Evolutionary conservation across 371 early-diverging fungal species (phyloP), one percentile per base, ranked within the genome.

Genomic region (Parasitella parasitica): DNA sequence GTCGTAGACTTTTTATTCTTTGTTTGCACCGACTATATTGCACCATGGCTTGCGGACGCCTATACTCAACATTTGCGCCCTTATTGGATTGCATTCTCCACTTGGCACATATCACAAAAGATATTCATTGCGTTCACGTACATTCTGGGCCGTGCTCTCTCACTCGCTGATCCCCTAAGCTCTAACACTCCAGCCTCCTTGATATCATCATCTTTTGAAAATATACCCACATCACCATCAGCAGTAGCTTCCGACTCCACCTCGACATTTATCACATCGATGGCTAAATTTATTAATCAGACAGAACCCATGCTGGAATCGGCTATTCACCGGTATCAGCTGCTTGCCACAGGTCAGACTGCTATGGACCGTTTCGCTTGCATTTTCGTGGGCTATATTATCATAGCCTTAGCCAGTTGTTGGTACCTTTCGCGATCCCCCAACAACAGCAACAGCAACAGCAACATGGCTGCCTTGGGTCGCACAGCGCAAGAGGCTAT

Each of bases 1-100:
- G 16, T 84, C 6, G 72, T 85, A 6, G 87, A 88, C 59, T 73
- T 80, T 46, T 35, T 77, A 3, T 54, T 88, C 26, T 80, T 83
- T 61, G 59, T 54, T 6, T 62, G 34, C 11, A 39, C 51, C 2
- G 61, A 62, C 37, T 32, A 41, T 35, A 22, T 61, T 34, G 54
- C 52, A 38, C 61, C 65, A 16, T 30, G n/a, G 22, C 9, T 37
- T 8, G 3, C 32, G 1, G 5, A 34, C n/a, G 13, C 28, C 4
- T 53, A 61, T 36, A 11, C 34, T 0, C 15, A 20, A 3, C 37
- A 39, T 35, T 7, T 51, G 4, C 28, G 53, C 6, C 15, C 26
- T 9, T 12, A 52, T 9, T 11, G 38, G 37, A 22, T 55, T 18
- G 15, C 22, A 7, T 15, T 26, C 22, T 18, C 49, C 7, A 48